Evolutionary conservation across 257 asterid species (phyloP).

Genomic region (Solanum tarijense): DNA sequence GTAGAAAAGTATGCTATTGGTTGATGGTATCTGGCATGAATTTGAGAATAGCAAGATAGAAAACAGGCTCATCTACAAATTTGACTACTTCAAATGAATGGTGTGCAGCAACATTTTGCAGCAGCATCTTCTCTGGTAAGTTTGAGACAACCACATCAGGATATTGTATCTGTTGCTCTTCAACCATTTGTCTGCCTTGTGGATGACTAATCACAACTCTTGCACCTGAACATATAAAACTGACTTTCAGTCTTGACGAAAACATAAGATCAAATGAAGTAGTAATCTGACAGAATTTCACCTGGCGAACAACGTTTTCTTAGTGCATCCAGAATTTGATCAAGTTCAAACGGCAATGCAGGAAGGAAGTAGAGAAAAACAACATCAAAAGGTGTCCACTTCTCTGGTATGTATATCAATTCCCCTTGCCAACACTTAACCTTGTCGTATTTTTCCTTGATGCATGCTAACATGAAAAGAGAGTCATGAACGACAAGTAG

Average conservation of each 20-base stretch:
- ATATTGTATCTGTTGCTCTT: slow-evolving; percentile 43
- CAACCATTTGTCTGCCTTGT: slow-evolving; percentile 49
- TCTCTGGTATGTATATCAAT: slow-evolving; percentile 50
- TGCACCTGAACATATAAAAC: slow-evolving; percentile 39
- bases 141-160: slow-evolving; percentile 53
- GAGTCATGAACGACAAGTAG: slow-evolving; percentile 70
- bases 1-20: background rate
- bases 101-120: slow-evolving; percentile 31
- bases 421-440: slow-evolving; percentile 93
- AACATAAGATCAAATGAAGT: background rate
- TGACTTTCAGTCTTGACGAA: background rate
- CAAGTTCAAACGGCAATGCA: slow-evolving; percentile 51
- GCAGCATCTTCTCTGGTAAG: slow-evolving; percentile 39
- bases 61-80: slow-evolving; percentile 46
- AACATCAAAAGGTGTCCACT: slow-evolving; percentile 64
- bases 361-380: slow-evolving; percentile 79
- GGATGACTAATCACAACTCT: slow-evolving; percentile 82
- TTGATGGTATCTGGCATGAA: slow-evolving; percentile 1
- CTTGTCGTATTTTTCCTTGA: slow-evolving; percentile 60
- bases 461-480: slow-evolving; percentile 55
- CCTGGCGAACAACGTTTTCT: slow-evolving; percentile 66
- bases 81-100: slow-evolving; percentile 45
- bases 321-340: slow-evolving; percentile 50
- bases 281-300: slow-evolving; percentile 3
- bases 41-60: slow-evolving; percentile 41